Base-by-base conservation (phyloP, 2,329 filamentous ascomycete genomes). In the Capronia americana region DNA sequence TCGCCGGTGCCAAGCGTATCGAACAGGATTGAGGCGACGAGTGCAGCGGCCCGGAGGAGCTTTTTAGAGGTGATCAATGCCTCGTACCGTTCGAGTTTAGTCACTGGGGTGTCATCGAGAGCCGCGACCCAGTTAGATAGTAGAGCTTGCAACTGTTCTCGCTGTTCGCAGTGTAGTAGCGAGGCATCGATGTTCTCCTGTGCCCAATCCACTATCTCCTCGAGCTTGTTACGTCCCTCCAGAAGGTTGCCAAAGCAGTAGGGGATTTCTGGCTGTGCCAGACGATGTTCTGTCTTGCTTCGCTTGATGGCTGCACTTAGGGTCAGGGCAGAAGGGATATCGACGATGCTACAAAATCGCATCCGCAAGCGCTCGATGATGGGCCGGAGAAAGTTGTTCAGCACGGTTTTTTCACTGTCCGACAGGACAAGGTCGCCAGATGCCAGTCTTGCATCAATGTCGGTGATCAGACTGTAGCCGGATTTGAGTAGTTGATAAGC, bases 341-440 rank as follows among this genome's bases (percentile, higher is more conserved):
- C 70, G 24, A 71, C 70, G 24, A 71, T 68, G 55, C 66, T 69
- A 57, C 70, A 71, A 34, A 70, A 71, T 38, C 70, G 61, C 62
- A 70, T 71, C 14, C 70, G 66, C 51, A 71, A 51, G n/a, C 70
- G 62, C 53, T 71, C 70, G 34, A 71, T 66, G 34, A 71, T 71
- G 12, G 70, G 70, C 14, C 69, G 64, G 2, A 71, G 63, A 46
- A 67, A 70, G 23, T 69, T 68, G 53, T 71, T 65, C 24, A 71
- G 57, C 11, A 71, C 63, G 12, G 68, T 69, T 55, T 67, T 66
- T 48, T 71, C 70, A 24, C 68, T 71, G 34, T 69, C 61, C 20
- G 66, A 62, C 20, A 71, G 64, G 6, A 61, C 54, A 8, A 70
- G 62, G 7, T 68, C 64, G 20, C 70, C 70, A 3, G 66, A 57